phyloP scores from a whole-genome alignment of 352 stramenopile genomes.

The Globisporangium acanthophoron region DNA sequence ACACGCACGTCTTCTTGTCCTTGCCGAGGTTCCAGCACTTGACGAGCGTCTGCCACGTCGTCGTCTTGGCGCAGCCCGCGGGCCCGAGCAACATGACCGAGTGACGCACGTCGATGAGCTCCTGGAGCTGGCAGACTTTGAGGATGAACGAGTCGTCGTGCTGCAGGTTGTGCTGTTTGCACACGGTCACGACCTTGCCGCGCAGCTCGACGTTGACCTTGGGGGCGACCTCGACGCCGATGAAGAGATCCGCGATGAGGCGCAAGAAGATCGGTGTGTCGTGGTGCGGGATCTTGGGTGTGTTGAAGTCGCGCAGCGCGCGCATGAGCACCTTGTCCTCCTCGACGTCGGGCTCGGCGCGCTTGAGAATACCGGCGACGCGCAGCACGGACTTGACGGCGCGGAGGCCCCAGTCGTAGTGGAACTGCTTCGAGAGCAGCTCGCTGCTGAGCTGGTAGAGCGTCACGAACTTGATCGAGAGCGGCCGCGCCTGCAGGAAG shows the following conservation, averaged over 20 bases:
- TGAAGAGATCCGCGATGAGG: slow-evolving; percentile 86
- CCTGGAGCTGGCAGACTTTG: slow-evolving; percentile 84
- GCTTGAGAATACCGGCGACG: slow-evolving; percentile 83
- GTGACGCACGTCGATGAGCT: slow-evolving; percentile 86
- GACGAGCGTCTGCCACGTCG: slow-evolving; percentile 78
- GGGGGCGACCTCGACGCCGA: slow-evolving; percentile 91
- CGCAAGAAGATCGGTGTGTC: slow-evolving; percentile 87
- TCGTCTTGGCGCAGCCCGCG: slow-evolving; percentile 80
- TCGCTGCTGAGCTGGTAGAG: slow-evolving; percentile 84
- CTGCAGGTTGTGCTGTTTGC: slow-evolving; percentile 85
- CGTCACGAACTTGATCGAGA: slow-evolving; percentile 92
- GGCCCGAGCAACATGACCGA: slow-evolving; percentile 84
- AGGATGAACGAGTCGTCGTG: slow-evolving; percentile 84
- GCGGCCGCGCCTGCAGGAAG: slow-evolving; percentile 80
- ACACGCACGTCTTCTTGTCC: slow-evolving; percentile 87
- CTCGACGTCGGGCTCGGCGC: slow-evolving; percentile 72
- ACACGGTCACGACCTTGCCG: slow-evolving; percentile 88
- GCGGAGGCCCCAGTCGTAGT: slow-evolving; percentile 89
- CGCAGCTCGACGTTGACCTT: slow-evolving; percentile 93
- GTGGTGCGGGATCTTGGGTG: slow-evolving; percentile 82
- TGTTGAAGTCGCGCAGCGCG: slow-evolving; percentile 84
- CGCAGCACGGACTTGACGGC: slow-evolving; percentile 86
- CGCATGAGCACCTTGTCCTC: slow-evolving; percentile 88
- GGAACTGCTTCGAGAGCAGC: slow-evolving; percentile 87
- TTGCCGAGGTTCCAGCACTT: slow-evolving; percentile 88